Evolutionary conservation across 768 basidiomycete species (phyloP).

Genomic region (Stropharia rugosoannulata): DNA sequence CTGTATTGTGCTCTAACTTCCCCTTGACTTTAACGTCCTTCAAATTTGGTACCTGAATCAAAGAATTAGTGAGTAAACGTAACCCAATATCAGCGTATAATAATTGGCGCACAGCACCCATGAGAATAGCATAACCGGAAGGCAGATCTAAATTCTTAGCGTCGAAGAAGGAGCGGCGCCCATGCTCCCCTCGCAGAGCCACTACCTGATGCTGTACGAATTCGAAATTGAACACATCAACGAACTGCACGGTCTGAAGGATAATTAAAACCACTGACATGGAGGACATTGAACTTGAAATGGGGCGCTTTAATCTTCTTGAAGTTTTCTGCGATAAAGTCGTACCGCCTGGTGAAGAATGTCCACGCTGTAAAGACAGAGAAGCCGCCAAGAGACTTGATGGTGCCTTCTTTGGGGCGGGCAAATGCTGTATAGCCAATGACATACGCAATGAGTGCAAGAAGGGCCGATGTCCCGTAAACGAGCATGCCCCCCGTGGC

Average conservation of each 20-base stretch:
- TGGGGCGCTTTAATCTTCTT: conserved; percentile 17
- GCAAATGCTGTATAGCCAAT: conserved; percentile 5
- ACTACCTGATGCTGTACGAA: conserved; percentile 23
- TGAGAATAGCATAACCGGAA: conserved; percentile 34
- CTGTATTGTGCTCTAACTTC: neutral
- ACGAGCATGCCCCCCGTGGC: neutral
- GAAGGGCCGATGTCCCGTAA: neutral
- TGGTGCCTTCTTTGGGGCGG: conserved; percentile 4
- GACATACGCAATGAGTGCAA: neutral
- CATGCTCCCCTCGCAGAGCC: conserved; percentile 30
- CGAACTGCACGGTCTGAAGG: too few relatives aligned
- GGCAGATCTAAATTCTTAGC: conserved; percentile 25
- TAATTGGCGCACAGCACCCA: conserved; percentile 25
- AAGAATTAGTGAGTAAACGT: neutral
- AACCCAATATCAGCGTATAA: neutral
- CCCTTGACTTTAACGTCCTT: conserved; percentile 21
- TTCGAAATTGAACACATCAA: neutral
- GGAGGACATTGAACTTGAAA: conserved; percentile 28
- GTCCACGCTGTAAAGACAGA: conserved; percentile 28
- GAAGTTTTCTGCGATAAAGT: conserved; percentile 28
- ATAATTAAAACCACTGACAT: conserved; percentile 16
- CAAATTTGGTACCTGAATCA: conserved; percentile 17
- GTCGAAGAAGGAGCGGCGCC: conserved; percentile 30
- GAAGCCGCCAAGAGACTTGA: conserved; percentile 22
- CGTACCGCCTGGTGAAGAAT: conserved; percentile 31